Base-by-base conservation (phyloP, 2,329 filamentous ascomycete species). In the Botryotinia convoluta region DNA sequence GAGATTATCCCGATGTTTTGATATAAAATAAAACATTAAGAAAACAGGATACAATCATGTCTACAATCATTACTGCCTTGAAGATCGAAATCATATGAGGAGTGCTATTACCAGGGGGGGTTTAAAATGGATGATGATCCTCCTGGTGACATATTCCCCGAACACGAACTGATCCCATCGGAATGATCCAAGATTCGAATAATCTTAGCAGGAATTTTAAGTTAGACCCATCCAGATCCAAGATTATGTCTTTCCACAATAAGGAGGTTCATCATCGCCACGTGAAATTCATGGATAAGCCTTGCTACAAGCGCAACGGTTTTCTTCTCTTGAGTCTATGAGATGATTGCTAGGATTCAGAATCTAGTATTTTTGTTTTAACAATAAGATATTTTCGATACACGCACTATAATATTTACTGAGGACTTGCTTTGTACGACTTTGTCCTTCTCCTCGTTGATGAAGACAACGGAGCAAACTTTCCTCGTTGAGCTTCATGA, bases 231-330 rank as follows among this genome's bases (percentile, higher is more conserved):
- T 62, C 35, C 60, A 62, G 35, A 39, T 39, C 60, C 37, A 62
- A 62, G 8, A 39, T 35, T 62, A 39, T 69, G 32, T 51, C n/a
- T 48, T n/a, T 4, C 44, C 39, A 48, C 22, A 54, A 39, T 35
- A 54, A 54, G 45, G 45, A 67, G 45, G 63, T 29, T 69, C 63
- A 67, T 60, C 54, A 35, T 69, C 44, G 71, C 71, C 71, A 72
- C 71, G 71, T 54, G 71, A 62, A 32, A 69, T 14, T 42, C 71
- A 72, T 72, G 71, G 71, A 72, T 72, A 61, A 42, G 64, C 54
- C 71, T 69, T 72, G 64, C 32, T 72, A n/a, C 14, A 67, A 67
- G 29, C 32, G 29, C 54, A 72, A 72, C 71, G 71, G 71, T 42
- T 72, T 72, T 72, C 29, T 69, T 61, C 64, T 60, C 51, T n/a